These are phyloP conservation scores for Dissophora ornata DNA, from an alignment of 192 early-diverging fungal species.

Conservation along the genomic window DNA sequence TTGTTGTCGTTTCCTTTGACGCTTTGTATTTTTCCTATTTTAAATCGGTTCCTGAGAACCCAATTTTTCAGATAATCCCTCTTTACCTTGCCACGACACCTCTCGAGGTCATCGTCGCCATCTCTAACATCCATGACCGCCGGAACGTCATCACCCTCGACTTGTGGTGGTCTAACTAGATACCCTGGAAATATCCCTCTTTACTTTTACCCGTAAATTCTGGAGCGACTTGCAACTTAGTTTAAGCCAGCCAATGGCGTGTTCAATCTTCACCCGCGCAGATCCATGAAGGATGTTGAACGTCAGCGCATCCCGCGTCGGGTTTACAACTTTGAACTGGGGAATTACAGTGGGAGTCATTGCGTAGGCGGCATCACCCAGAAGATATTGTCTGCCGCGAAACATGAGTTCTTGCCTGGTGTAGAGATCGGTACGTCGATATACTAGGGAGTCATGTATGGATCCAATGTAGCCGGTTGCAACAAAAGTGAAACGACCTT, in stretches of 20 bases:
- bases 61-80: neutral
- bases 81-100: neutral
- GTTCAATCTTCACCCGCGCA: slow-evolving; percentile 1
- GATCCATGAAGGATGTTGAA: slow-evolving; percentile 7
- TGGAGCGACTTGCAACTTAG: slow-evolving; percentile 10
- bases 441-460: neutral
- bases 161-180: neutral
- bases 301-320: neutral
- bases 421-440: neutral
- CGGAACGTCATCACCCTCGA: neutral
- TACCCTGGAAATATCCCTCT: neutral
- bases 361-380: slow-evolving; percentile 10
- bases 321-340: neutral
- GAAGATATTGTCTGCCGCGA: neutral
- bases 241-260: slow-evolving; percentile 1
- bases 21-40: slow-evolving; percentile 2
- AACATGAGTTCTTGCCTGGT: neutral
- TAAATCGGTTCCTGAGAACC: slow-evolving; percentile 1
- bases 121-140: neutral
- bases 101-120: neutral
- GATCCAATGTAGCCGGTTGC: slow-evolving; percentile 1
- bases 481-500: slow-evolving; percentile 2
- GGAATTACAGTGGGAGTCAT: neutral
- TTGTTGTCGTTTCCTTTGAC: too few species aligned
- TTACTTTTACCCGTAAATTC: neutral